These are phyloP conservation scores for Entomortierella parvispora DNA, from an alignment of 192 early-diverging fungal genomes.

Conservation along the genomic window DNA sequence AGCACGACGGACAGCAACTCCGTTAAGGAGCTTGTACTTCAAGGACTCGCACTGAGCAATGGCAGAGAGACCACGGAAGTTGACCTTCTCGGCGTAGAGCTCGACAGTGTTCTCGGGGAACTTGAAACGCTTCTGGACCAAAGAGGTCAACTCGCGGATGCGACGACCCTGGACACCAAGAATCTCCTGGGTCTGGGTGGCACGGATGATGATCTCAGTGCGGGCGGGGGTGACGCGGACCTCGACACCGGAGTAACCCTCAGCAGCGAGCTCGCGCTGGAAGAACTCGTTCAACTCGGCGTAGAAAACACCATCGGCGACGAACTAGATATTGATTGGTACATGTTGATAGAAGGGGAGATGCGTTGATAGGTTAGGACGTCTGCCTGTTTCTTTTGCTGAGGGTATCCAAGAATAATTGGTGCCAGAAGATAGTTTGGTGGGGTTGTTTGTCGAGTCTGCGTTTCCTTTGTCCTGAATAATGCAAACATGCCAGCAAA, in stretches of 20 bases:
- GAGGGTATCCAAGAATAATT: too few relatives aligned
- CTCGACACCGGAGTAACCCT: constrained; percentile 99
- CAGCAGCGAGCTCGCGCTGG: constrained; percentile 94
- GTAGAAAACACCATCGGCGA: constrained; percentile 99
- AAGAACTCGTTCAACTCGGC: constrained; percentile 99
- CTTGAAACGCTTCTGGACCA: constrained; percentile 99
- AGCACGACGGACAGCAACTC: constrained; percentile 96
- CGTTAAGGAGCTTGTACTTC: constrained; percentile 96
- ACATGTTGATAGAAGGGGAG: too few relatives aligned
- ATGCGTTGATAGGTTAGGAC: too few relatives aligned
- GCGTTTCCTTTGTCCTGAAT: too few relatives aligned
- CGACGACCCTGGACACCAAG: constrained; percentile 98
- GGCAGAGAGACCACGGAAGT: constrained; percentile 96
- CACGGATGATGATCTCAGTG: constrained; percentile 99
- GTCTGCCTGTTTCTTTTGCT: too few relatives aligned
- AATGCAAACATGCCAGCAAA: too few relatives aligned
- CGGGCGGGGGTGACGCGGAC: constrained; percentile 99
- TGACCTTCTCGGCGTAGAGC: constrained; percentile 98
- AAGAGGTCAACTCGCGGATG: constrained; percentile 96
- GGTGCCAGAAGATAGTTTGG: too few relatives aligned
- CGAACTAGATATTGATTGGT: too few relatives aligned
- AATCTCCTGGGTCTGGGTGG: constrained; percentile 97
- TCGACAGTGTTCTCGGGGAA: constrained; percentile 98
- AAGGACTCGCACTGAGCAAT: constrained; percentile 99
- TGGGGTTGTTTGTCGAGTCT: too few relatives aligned